A percentile compares a stretch with the other conserved stretches of the same genome.
Conservation (phyloP, 164 flowering plant species). For the Aristolochia contorta region DNA sequence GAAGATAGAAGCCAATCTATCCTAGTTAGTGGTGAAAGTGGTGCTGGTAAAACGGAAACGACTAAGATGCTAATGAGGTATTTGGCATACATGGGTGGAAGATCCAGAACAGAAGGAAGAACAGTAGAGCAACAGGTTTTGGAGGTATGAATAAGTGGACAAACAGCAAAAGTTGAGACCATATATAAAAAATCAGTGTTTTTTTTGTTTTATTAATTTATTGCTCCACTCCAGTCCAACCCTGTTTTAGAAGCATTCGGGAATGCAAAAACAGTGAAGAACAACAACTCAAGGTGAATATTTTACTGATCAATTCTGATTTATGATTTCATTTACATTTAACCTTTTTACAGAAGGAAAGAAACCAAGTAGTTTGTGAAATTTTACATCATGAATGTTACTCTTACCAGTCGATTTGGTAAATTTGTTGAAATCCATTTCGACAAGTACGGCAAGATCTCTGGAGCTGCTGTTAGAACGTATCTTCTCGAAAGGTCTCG, state of each 20-base stretch:
- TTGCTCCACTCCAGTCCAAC: slow-evolving; percentile 44
- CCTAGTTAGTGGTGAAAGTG: slow-evolving; percentile 85
- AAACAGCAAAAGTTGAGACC: background rate
- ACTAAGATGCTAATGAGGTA: slow-evolving; percentile 90
- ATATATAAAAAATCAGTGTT: background rate
- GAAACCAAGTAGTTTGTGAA: too few species aligned
- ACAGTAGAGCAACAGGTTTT: slow-evolving; percentile 86
- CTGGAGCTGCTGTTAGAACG: slow-evolving; percentile 80
- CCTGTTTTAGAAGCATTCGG: slow-evolving; percentile 91
- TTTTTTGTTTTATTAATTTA: background rate
- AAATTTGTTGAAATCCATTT: slow-evolving; percentile 88
- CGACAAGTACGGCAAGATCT: slow-evolving; percentile 64
- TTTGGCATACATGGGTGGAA: slow-evolving; percentile 90
- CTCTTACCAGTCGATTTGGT: slow-evolving; percentile 66
- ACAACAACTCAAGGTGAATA: slow-evolving; percentile 78
- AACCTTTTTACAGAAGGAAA: too few species aligned
- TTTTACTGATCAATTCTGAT: background rate
- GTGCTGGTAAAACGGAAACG: slow-evolving; percentile 90
- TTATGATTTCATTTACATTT: too few species aligned
- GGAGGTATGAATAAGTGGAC: slow-evolving; percentile 36
- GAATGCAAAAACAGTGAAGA: slow-evolving; percentile 76
- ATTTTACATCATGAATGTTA: slow-evolving; percentile 5
- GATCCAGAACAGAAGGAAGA: slow-evolving; percentile 70
- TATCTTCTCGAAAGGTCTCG: slow-evolving; percentile 83
- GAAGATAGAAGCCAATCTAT: slow-evolving; percentile 68